Conservation (phyloP, 495 filamentous ascomycete species). For the Neurospora discreta region DNA sequence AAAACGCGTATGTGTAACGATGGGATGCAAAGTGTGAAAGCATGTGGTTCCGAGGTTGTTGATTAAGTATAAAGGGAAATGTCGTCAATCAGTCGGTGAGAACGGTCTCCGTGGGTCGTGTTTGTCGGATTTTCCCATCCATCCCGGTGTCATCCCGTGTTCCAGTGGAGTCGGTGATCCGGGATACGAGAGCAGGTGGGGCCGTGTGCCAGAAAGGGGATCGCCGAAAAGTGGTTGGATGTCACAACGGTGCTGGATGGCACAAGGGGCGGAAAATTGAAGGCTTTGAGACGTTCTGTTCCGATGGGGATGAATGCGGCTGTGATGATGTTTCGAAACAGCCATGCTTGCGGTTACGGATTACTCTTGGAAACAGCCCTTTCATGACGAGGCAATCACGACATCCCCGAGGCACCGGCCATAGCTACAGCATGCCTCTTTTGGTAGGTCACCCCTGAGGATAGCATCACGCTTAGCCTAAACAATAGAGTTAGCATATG, state of each 20-base stretch:
- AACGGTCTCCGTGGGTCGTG: background rate
- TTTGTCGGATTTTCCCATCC: background rate
- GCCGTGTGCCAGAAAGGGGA: background rate
- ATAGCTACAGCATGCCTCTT: slow-evolving; percentile 39
- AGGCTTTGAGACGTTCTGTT: background rate
- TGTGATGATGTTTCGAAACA: background rate
- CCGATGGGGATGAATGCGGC: background rate
- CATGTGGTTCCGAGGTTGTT: background rate
- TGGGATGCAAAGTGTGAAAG: background rate
- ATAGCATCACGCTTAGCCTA: slow-evolving; percentile 37
- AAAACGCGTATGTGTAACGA: background rate
- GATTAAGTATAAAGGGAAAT: background rate
- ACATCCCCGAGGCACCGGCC: slow-evolving; percentile 36
- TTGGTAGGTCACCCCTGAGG: slow-evolving; percentile 30
- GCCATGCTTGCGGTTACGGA: background rate
- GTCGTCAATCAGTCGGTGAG: background rate
- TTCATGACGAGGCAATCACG: slow-evolving; percentile 27
- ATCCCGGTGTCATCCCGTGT: background rate
- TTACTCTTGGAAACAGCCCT: background rate
- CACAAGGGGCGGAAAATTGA: background rate
- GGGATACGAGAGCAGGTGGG: background rate
- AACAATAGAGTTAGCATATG: slow-evolving; percentile 2
- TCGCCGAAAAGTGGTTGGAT: background rate
- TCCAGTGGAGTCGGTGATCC: background rate
- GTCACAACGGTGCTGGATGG: background rate